Conservation (phyloP, 2,329 filamentous ascomycete species). For the Aureobasidium melanogenum region DNA sequence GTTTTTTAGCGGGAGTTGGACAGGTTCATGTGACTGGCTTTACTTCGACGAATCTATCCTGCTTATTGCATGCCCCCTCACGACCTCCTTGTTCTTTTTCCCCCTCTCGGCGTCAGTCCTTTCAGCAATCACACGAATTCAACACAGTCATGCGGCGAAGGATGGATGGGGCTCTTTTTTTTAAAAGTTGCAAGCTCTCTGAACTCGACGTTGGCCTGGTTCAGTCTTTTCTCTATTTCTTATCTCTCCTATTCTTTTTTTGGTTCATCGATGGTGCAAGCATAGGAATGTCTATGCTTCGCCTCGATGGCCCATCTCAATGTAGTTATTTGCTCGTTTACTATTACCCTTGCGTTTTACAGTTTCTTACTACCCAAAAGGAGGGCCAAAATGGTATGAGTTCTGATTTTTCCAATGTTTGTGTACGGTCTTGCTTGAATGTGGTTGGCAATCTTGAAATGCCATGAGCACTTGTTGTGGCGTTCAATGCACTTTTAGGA, state of each 20-base stretch:
- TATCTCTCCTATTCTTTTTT: constrained; percentile 2
- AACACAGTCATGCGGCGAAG: constrained; percentile 13
- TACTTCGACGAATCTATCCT: constrained; percentile 16
- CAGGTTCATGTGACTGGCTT: constrained; percentile 18
- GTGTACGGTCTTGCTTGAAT: not conserved
- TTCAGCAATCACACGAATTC: constrained; percentile 9
- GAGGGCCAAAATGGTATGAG: constrained; percentile 11
- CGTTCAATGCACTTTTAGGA: not conserved
- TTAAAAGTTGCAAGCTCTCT: constrained; percentile 13
- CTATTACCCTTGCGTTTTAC: constrained; percentile 8
- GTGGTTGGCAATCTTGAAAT: not conserved
- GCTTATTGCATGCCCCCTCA: constrained; percentile 15
- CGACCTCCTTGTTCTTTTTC: constrained; percentile 14
- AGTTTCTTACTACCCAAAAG: constrained; percentile 8
- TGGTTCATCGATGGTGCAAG: not conserved
- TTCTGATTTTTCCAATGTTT: constrained; percentile 3
- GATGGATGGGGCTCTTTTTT: constrained; percentile 10
- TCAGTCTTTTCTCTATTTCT: constrained; percentile 9
- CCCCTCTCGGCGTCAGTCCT: constrained; percentile 13
- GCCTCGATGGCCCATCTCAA: not conserved
- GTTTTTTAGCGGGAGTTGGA: constrained; percentile 34
- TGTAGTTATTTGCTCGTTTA: constrained; percentile 12
- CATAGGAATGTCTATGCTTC: constrained; percentile 2
- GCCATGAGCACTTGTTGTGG: not conserved
- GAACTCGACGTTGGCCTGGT: constrained; percentile 2